Evolutionary conservation across 139 green algal genomes (phyloP), one percentile per base, ranked within the genome.

Genomic region (Coelastrella sp.): DNA sequence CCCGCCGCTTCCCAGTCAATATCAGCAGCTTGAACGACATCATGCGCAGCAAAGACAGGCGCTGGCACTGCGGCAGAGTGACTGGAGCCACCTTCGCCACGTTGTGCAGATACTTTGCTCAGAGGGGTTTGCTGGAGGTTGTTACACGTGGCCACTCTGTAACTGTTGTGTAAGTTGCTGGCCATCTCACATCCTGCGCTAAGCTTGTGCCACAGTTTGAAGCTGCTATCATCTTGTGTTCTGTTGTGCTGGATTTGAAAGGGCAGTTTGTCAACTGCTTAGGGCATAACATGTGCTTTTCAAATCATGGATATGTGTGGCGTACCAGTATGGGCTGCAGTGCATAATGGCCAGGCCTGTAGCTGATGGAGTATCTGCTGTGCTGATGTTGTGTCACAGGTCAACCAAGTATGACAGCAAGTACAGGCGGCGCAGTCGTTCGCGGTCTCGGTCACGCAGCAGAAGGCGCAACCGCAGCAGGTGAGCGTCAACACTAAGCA

Each of bases 11-110:
- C 45, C 79, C 79, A 5, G 59, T 85, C 63, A 85, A 85, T 50
- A 78, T 85, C 64, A 79, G 64, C 34, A 37, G 17, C 79, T 17
- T 85, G 27, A 85, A 85, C 11, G 79, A 85, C 79, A 85, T 79
- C 64, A 85, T 85, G 79, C 64, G 79, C 34, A 34, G 30, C 37
- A 77, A 25, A 38, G 57, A 48, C 66, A 48, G 66, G 23, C 11
- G 53, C 51, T 82, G 75, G 75, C 75, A 82, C 53, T 82, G 75
- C 17, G 75, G 75, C 21, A 40, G 53, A 15, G 75, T 71, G 4
- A 81, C 68, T 6, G 81, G 81, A 5, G 81, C 5, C 25, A 80
- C 68, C 2, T 86, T 86, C 30, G n/a, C 35, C 27, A 72, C 50
- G 34, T 50, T 86, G 68, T 86, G 81, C 81, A 57, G 51, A 13